phyloP scores from a whole-genome alignment of 768 basidiomycete genomes.

The Russula emetica region DNA sequence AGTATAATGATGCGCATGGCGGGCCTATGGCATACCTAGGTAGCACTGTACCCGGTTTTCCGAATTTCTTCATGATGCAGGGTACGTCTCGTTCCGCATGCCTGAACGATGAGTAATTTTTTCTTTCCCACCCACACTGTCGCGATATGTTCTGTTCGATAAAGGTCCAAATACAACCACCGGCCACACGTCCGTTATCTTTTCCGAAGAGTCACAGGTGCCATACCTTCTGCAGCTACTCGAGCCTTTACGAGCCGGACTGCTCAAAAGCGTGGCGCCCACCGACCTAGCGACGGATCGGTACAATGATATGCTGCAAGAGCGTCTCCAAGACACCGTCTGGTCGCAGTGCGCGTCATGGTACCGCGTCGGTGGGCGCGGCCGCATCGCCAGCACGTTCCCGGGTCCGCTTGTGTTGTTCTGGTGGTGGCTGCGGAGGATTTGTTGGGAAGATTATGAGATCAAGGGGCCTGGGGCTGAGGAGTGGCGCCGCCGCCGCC shows the following conservation, averaged over 20 bases:
- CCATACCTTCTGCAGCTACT: slow-evolving; percentile 12
- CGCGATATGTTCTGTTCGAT: neutral
- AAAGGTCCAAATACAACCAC: slow-evolving; percentile 48
- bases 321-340: slow-evolving; percentile 11
- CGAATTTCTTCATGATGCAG: slow-evolving; percentile 25
- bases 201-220: slow-evolving; percentile 36
- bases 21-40: slow-evolving; percentile 53
- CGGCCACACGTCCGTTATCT: slow-evolving; percentile 55
- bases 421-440: slow-evolving; percentile 22
- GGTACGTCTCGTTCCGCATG: neutral
- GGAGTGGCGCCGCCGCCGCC: slow-evolving; percentile 6
- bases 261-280: slow-evolving; percentile 17
- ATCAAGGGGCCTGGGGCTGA: slow-evolving; percentile 4
- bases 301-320: slow-evolving; percentile 21
- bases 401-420: slow-evolving; percentile 22
- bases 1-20: slow-evolving; percentile 47
- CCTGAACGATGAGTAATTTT: neutral
- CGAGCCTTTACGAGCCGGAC: slow-evolving; percentile 9
- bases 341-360: slow-evolving; percentile 24
- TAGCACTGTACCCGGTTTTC: slow-evolving; percentile 21
- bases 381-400: slow-evolving; percentile 15
- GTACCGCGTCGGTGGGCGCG: slow-evolving; percentile 18
- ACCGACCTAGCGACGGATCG: slow-evolving; percentile 19
- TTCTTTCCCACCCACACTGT: neutral
- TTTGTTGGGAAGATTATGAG: slow-evolving; percentile 19